Base-by-base conservation (phyloP, 2,329 filamentous ascomycete species). In the Diaporthe citrichinensis region DNA sequence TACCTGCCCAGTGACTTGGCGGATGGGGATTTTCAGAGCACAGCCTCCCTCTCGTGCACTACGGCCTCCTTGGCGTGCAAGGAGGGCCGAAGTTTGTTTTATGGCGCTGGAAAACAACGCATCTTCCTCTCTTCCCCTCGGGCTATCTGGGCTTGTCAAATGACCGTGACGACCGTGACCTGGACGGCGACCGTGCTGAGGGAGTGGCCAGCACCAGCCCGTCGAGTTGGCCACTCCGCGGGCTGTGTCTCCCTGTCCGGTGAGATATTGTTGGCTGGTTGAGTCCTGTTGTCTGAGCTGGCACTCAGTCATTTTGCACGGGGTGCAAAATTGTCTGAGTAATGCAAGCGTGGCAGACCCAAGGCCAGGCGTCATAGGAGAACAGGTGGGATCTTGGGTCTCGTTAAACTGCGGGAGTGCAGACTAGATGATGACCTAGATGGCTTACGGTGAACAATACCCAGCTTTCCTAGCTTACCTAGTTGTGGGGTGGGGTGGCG, bases 1-100 rank as follows among this genome's bases (percentile, higher is more conserved):
- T 28, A 51, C 58, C 57, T 49, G 71, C 71, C 71, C 53, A 72
- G 71, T 31, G 58, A 72, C 71, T 72, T 72, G 71, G 71, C 71
- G 41, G 41, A 62, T 72, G 57, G 71, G 39, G 57, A 72, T 72
- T 62, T 62, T 49, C 71, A 44, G 20, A 72, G 71, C 71, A 72
- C 71, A 61, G 71, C 71, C 71, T 62, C 71, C 34, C 5, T 53
- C 25, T 72, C 53, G 28, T 34, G 57, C 44, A 61, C 71, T 55
- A 72, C 46, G 6, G 65, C 20, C 58, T 61, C 44, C 41, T 58
- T 72, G 71, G 58, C 57, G 71, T 25, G 57, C 57, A 72, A 62
- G 57, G 57, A 72, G 44, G 31, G 2, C 23, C 23, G 57, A 53
- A 39, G 44, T 72, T 55, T 41, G 44, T 49, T 62, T 31, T 62